These are phyloP conservation scores for Leccinum subatratum DNA, from an alignment of 1,284 basidiomycete genomes.

Conservation along the genomic window DNA sequence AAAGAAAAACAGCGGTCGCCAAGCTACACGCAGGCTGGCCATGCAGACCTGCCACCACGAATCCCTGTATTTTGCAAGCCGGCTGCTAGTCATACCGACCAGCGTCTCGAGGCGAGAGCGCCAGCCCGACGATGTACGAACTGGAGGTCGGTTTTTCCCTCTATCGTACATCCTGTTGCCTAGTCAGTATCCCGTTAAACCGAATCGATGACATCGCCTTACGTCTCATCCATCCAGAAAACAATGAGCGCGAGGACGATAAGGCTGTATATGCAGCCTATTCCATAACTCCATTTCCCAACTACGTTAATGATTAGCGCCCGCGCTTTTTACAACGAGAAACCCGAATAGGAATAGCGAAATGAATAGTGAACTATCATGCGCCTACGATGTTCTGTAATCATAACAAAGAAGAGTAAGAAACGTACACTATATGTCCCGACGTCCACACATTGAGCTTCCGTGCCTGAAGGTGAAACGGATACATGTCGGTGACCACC, in stretches of 20 bases:
- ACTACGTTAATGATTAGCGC: slow-evolving; percentile 26
- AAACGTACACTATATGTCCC: slow-evolving; percentile 60
- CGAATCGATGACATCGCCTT: slow-evolving; percentile 18
- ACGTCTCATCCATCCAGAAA: slow-evolving; percentile 66
- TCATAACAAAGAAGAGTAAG: not conserved
- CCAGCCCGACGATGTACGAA: slow-evolving; percentile 41
- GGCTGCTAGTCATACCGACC: slow-evolving; percentile 59
- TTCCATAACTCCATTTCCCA: slow-evolving; percentile 75
- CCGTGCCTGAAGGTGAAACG: slow-evolving; percentile 71
- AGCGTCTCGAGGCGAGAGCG: slow-evolving; percentile 59
- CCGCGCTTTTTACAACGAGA: slow-evolving; percentile 48
- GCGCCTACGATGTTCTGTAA: not conserved
- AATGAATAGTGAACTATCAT: slow-evolving; percentile 48
- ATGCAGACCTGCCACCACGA: slow-evolving; percentile 47
- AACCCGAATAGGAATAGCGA: slow-evolving; percentile 70
- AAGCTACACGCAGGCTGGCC: slow-evolving; percentile 52
- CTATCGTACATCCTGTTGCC: slow-evolving; percentile 61
- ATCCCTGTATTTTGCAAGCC: slow-evolving; percentile 58
- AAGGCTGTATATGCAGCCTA: slow-evolving; percentile 56
- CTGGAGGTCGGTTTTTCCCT: slow-evolving; percentile 48
- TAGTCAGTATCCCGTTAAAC: slow-evolving; percentile 8
- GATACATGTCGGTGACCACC: slow-evolving; percentile 64
- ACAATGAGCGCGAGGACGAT: slow-evolving; percentile 55
- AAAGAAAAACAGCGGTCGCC: slow-evolving; percentile 59
- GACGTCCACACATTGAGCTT: slow-evolving; percentile 73